Evolutionary conservation across 352 stramenopile species (phyloP), one percentile per base, ranked within the genome.

Genomic region (Globisporangium cederbergense): DNA sequence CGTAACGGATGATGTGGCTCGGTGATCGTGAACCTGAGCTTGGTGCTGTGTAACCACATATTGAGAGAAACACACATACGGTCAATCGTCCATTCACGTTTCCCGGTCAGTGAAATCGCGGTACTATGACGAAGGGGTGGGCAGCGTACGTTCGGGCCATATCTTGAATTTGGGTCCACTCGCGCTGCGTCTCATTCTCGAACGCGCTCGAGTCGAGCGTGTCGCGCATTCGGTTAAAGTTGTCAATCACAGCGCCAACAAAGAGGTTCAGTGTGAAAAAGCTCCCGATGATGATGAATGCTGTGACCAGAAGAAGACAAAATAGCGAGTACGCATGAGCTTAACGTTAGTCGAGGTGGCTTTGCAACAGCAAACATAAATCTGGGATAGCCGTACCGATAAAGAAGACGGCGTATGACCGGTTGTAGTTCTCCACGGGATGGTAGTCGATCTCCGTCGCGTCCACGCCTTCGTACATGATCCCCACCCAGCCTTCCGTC

Each of bases 261-360:
- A 97, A 97, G 1, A 96, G 77, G 43, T 96, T 92, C 57, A 96
- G 75, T 7, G 92, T 83, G 72, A 97, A 95, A 52, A 94, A 96
- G 53, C 75, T 75, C 25, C 89, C 86, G 28, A 96, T 77, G 25
- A 97, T 74, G 58, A 96, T 85, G 67, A 97, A 97, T 7, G 77
- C 75, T 83, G 34, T 8, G 30, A 46, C 32, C 32, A 62, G 5
- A 40, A 22, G n/a, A 9, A 57, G 8, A 68, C 20, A 32, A 13
- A 53, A 3, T 36, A 53, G 22, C 11, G 30, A n/a, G 3, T 14
- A 25, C 16, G 22, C 8, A 9, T 22, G 18, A 30, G 11, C 16
- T 13, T 16, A 25, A 58, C 5, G 49, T n/a, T n/a, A 51, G 6
- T 3, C 18, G 32, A 16, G 32, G 32, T 36, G 32, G 32, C 32